Evolutionary conservation across 2,329 filamentous ascomycete genomes (phyloP).

Genomic region (Apiospora hydei): DNA sequence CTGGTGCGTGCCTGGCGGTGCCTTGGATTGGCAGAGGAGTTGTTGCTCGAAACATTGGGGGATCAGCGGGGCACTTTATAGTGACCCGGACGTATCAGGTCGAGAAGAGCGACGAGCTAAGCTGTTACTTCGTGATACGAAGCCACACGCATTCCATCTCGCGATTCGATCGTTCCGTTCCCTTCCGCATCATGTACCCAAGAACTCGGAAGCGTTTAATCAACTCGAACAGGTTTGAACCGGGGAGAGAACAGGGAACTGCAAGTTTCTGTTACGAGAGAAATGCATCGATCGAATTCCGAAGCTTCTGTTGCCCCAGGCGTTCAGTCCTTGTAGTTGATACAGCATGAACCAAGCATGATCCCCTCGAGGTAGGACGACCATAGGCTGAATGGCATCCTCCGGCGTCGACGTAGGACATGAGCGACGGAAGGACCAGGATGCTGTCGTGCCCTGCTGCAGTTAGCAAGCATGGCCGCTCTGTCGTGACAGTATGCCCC

Average conservation of each 20-base stretch:
- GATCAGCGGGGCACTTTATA: not conserved
- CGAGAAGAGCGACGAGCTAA: not conserved
- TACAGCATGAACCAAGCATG: not conserved
- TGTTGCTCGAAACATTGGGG: not conserved
- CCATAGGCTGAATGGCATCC: not conserved
- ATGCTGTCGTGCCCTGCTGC: not conserved
- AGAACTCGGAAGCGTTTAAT: not conserved
- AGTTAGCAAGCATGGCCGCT: not conserved
- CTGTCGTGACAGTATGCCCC: not conserved
- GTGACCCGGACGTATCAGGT: not conserved
- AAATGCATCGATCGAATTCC: not conserved
- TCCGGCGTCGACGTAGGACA: conserved; percentile 1
- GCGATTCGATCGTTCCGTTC: conserved; percentile 5
- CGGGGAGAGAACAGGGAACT: not conserved
- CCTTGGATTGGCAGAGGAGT: not conserved
- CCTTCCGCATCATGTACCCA: not conserved
- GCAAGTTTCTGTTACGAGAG: conserved; percentile 5
- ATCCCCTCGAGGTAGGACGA: not conserved
- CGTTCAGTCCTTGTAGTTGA: not conserved
- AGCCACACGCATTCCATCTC: not conserved
- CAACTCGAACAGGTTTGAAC: not conserved
- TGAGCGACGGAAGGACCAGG: not conserved
- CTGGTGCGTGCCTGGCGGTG: not conserved
- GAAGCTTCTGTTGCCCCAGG: not conserved
- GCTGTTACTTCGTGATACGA: not conserved